Evolutionary conservation across 202 grass and related monocot genomes (phyloP), one percentile per base, ranked within the genome.

Genomic region (Digitaria exilis): DNA sequence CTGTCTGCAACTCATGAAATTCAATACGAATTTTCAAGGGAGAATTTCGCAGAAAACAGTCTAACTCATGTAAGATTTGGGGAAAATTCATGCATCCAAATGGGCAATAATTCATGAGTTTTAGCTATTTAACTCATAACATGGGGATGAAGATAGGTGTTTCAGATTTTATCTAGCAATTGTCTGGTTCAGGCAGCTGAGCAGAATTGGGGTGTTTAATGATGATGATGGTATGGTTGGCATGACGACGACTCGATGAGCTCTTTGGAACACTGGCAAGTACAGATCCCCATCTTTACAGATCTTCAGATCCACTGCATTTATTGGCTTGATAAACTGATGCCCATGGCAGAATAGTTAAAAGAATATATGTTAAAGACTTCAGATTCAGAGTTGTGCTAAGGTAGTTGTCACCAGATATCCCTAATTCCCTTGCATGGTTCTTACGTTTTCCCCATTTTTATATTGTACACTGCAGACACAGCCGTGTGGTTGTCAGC

Each of bases 301-400:
- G 25, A 83, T 86, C 73, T 77, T 68, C 57, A 82, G 73, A 90
- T 86, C 79, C 88, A 45, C 60, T 63, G 74, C 49, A 77, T 76
- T 89, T 71, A 71, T 51, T 87, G 63, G 49, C 71, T 52, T 67
- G 12, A 68, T 31, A 28, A 34, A 55, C 45, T 34, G 49, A 8
- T 22, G 25, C 16, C 17, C 30, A 21, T 65, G 12, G 60, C 22
- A 48, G 49, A 62, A 29, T 13, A 39, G 49, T 25, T 67, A 52
- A 44, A 30, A 39, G 26, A 18, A 41, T 15, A 30, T 79, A 73
- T n/a, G 25, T 57, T 37, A 1, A 1, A 71, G 79, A 72, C 67
- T 32, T 67, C 22, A 67, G 15, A 9, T 32, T 67, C 22, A 67
- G 15, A 5, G 63, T 59, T 84, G 48, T 59, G 49, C 25, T 56